phyloP scores from a whole-genome alignment of 2,329 filamentous ascomycete genomes.

The Trichoderma breve region DNA sequence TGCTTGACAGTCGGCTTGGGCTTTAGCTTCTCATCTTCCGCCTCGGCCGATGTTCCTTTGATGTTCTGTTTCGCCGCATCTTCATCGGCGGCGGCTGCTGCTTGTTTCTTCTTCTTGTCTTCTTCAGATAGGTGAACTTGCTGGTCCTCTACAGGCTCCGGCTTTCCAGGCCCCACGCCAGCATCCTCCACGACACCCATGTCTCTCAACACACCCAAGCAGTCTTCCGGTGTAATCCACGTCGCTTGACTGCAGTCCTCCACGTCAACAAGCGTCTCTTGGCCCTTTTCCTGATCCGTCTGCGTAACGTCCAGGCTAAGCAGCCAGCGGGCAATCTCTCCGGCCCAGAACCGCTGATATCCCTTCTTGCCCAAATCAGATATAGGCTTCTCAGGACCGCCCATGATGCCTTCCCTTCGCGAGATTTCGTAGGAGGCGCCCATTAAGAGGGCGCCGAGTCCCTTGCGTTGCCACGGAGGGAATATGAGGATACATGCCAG shows the following conservation, averaged over 20 bases:
- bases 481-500: conserved; percentile 95
- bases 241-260: conserved; percentile 72
- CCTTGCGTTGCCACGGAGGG: conserved; percentile 90
- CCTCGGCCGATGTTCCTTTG: conserved; percentile 19
- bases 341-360: conserved; percentile 83
- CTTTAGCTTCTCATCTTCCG: conserved; percentile 29
- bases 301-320: conserved; percentile 43
- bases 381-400: conserved; percentile 91
- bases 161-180: conserved; percentile 45
- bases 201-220: conserved; percentile 70
- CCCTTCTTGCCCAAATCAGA: conserved; percentile 80
- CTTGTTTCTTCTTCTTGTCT: conserved; percentile 19
- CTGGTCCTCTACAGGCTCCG: conserved; percentile 24
- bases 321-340: conserved; percentile 74
- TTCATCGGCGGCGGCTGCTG: conserved; percentile 25
- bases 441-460: conserved; percentile 85
- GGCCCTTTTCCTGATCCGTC: conserved; percentile 25
- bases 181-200: conserved; percentile 71
- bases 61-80: conserved; percentile 10
- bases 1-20: conserved; percentile 29
- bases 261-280: conserved; percentile 59
- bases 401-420: conserved; percentile 75
- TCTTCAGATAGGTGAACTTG: neutral
- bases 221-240: conserved; percentile 83
- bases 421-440: conserved; percentile 92